Conservation (phyloP, 176 grass and related monocot species). For the Stipa capillata region DNA sequence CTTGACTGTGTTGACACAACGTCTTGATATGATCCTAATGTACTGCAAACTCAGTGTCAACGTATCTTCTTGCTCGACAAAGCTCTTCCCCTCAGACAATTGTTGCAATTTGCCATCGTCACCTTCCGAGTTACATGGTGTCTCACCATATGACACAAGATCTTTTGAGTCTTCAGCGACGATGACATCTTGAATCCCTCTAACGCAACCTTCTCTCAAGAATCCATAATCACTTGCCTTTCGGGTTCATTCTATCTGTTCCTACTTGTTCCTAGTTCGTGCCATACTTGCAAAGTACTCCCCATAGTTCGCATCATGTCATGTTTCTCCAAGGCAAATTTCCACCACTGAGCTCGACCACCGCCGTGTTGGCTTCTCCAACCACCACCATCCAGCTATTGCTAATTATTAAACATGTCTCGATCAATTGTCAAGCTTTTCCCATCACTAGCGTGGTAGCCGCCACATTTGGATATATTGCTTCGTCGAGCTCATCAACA, state of each 20-base stretch:
- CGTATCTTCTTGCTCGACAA: not conserved
- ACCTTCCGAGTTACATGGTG: not conserved
- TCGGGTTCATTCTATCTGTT: not conserved
- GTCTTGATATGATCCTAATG: not conserved
- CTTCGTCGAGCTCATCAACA: too few relatives aligned
- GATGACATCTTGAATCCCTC: not conserved
- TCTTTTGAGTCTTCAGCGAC: not conserved
- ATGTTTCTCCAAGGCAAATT: too few relatives aligned
- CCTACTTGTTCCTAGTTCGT: not conserved
- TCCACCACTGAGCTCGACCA: too few relatives aligned
- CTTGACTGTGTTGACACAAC: not conserved
- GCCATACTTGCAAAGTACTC: not conserved
- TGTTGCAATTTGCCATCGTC: not conserved
- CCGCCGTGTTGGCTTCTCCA: too few relatives aligned
- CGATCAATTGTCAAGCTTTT: too few relatives aligned
- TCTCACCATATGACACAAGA: not conserved
- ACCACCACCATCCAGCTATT: too few relatives aligned
- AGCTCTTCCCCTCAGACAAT: not conserved
- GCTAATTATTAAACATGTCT: too few relatives aligned
- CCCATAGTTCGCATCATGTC: too few relatives aligned
- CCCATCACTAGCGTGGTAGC: too few relatives aligned
- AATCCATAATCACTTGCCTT: not conserved
- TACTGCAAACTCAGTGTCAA: not conserved
- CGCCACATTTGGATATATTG: too few relatives aligned
- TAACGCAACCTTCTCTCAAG: not conserved